Evolutionary conservation across 2,329 filamentous ascomycete genomes (phyloP), one percentile per base, ranked within the genome.

Genomic region (Fusarium sp.): DNA sequence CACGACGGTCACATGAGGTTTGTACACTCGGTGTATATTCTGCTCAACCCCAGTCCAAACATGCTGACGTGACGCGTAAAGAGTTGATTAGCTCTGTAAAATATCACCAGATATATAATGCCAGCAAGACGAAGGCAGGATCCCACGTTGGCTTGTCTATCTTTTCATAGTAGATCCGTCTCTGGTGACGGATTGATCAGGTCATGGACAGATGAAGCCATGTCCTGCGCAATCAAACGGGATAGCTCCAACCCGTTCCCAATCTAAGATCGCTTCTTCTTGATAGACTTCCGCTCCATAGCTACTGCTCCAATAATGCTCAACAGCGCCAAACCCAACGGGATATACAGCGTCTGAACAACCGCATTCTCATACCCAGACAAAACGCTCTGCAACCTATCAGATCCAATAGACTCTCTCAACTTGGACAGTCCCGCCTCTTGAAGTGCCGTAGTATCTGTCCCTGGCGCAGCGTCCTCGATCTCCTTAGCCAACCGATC

Each of bases 321-420:
- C 3, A 72, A 59, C 31, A 74, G 20, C 6, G 66, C 66, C 9
- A 74, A 26, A 1, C 24, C 63, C 41, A 74, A 20, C 0, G 72
- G 72, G 9, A 74, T 74, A 21, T 74, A 74, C 18, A 74, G 18
- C 0, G 72, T 74, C 44, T 74, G 72, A 0, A 74, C 52, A 5
- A 74, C 46, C 0, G 72, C 72, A 28, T 65, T 66, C 24, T 74
- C 72, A 50, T 74, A 74, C 0, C 72, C 72, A 9, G 54, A 33
- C 0, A 74, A 13, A 1, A 74, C 72, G 8, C 37, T 59, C 26
- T 57, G 50, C 31, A 74, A 3, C 7, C 44, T 69, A 0, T 48
- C 66, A 0, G 66, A 23, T 0, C 72, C 72, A 11, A 74, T 69
- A 1, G 46, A 57, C 3, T 72, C 57, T 1, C 72, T 70, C 15